phyloP scores from a whole-genome alignment of 306 rosid genomes.

The Cyclanthera cordifolia region DNA sequence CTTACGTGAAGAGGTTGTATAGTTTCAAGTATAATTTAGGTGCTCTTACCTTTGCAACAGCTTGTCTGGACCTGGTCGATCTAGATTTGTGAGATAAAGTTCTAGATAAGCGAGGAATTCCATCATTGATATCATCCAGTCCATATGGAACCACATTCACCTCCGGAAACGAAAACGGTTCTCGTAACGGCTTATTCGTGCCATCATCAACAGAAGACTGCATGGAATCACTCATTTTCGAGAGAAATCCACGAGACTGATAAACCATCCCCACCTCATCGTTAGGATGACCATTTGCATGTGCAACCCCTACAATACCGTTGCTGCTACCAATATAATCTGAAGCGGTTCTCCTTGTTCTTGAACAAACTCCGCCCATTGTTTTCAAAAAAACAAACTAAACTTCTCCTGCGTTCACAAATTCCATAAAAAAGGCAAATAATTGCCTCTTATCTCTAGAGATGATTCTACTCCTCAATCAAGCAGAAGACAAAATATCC shows the following conservation, averaged over 20 bases:
- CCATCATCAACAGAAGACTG: constrained; percentile 35
- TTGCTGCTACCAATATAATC: constrained; percentile 43
- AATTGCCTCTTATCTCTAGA: constrained; percentile 6
- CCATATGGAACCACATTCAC: constrained; percentile 37
- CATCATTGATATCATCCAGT: constrained; percentile 62
- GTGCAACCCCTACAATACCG: constrained; percentile 31
- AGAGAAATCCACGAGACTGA: constrained; percentile 33
- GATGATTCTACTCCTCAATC: neutral
- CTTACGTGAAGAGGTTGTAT: neutral
- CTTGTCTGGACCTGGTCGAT: constrained; percentile 62
- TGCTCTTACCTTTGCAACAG: constrained; percentile 52
- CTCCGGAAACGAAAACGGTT: constrained; percentile 47
- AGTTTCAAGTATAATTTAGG: constrained; percentile 4
- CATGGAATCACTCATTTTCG: constrained; percentile 30
- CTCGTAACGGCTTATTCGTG: constrained; percentile 43
- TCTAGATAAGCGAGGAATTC: constrained; percentile 79
- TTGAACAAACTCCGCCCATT: constrained; percentile 95
- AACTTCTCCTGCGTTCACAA: constrained; percentile 28
- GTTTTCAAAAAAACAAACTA: constrained; percentile 19
- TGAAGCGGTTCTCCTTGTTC: constrained; percentile 47
- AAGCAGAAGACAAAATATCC: constrained; percentile 1
- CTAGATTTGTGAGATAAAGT: constrained; percentile 57
- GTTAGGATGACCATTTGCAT: constrained; percentile 52
- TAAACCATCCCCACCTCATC: constrained; percentile 28
- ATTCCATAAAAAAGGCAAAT: constrained; percentile 34